A percentile compares a stretch with the other conserved stretches of the same genome.
Evolutionary conservation across 2,329 filamentous ascomycete genomes (phyloP).

Genomic region (Trichophyton benhamiae): DNA sequence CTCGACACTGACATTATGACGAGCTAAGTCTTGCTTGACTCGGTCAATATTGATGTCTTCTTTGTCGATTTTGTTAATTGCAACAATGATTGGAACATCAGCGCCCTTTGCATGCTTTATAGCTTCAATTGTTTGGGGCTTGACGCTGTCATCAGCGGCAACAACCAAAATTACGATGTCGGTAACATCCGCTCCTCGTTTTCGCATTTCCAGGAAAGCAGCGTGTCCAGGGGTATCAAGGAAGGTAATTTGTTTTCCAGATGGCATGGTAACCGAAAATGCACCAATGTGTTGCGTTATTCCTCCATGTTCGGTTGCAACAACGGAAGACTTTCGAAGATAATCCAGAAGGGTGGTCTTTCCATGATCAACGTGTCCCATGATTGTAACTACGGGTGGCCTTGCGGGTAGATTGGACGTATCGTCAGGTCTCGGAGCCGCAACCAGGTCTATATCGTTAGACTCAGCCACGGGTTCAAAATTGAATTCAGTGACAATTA

Average conservation of each 20-base stretch:
- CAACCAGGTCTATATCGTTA: constrained; percentile 56
- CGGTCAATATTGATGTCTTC: constrained; percentile 64
- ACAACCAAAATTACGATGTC: constrained; percentile 95
- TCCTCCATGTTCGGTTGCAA: constrained; percentile 81
- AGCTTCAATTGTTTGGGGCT: constrained; percentile 91
- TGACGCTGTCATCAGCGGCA: constrained; percentile 92
- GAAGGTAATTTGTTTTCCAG: constrained; percentile 86
- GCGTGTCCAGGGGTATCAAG: constrained; percentile 93
- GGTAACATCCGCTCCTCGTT: constrained; percentile 87
- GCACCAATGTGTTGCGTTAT: constrained; percentile 98
- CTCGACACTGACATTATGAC: constrained; percentile 79
- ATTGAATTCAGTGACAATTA: constrained; percentile 86
- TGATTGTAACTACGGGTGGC: constrained; percentile 93
- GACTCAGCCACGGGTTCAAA: constrained; percentile 68
- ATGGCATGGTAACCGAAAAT: constrained; percentile 79
- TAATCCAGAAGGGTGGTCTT: constrained; percentile 95
- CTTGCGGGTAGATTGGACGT: constrained; percentile 55
- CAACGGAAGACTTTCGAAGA: constrained; percentile 83
- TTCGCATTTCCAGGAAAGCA: constrained; percentile 89
- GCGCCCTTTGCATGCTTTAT: constrained; percentile 83
- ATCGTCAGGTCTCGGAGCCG: constrained; percentile 57
- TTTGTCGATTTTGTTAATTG: constrained; percentile 95
- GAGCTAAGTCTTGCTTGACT: constrained; percentile 77
- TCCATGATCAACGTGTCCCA: constrained; percentile 97
- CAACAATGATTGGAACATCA: constrained; percentile 89